phyloP scores from a whole-genome alignment of 257 asterid species.

The Nicotiana tabacum region DNA sequence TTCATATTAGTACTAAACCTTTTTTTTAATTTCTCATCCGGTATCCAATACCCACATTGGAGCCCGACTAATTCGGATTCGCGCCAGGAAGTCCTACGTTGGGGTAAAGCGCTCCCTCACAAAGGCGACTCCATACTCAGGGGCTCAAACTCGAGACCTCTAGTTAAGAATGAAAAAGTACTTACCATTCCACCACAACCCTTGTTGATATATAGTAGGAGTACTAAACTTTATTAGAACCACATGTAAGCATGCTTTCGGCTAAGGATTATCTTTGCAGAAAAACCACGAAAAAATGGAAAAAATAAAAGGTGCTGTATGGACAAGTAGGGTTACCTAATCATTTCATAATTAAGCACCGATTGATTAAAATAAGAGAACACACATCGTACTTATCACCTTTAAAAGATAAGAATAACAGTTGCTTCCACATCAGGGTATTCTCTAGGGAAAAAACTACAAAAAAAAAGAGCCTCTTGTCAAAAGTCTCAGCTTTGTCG shows the following conservation, averaged over 20 bases:
- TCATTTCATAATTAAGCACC: neutral
- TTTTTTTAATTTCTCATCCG: too few relatives aligned
- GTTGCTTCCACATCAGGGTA: slow-evolving; percentile 13
- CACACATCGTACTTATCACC: neutral
- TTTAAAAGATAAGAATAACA: slow-evolving; percentile 16
- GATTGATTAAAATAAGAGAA: neutral
- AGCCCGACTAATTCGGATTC: too few relatives aligned
- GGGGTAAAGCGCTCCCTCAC: too few relatives aligned
- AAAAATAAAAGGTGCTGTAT: neutral
- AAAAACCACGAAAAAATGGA: neutral
- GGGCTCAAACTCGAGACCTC: too few relatives aligned
- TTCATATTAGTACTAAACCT: neutral
- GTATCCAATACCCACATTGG: too few relatives aligned
- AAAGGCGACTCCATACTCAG: too few relatives aligned
- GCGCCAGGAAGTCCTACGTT: too few relatives aligned
- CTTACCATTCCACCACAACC: too few relatives aligned
- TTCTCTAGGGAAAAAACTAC: neutral
- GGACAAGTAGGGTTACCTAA: neutral
- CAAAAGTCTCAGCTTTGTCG: slow-evolving; percentile 11
- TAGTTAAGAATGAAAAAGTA: too few relatives aligned
- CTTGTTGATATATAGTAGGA: too few relatives aligned
- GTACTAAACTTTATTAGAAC: neutral
- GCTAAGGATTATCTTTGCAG: neutral
- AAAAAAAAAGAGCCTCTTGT: slow-evolving; percentile 10
- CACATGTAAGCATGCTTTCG: neutral